Conservation (phyloP, 257 asterid species). For the Fraxinus americana region DNA sequence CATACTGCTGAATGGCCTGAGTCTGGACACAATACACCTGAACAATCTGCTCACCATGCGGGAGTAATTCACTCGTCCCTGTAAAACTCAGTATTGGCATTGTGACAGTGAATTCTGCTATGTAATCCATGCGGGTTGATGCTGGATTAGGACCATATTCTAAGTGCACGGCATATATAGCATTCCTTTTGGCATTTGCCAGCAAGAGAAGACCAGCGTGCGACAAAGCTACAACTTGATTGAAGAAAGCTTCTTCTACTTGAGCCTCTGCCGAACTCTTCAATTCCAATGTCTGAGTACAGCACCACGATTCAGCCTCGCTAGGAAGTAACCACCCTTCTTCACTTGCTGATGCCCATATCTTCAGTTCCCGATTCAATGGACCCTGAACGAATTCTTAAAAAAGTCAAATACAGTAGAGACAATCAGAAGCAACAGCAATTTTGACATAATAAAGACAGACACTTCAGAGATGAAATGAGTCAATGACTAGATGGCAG, state of each 20-base stretch:
- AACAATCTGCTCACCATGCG: conserved; percentile 85
- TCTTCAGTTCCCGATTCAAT: conserved; percentile 63
- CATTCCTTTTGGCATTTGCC: conserved; percentile 96
- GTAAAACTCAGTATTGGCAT: conserved; percentile 99
- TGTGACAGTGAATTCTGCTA: conserved; percentile 90
- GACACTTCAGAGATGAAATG: background rate
- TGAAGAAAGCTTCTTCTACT: conserved; percentile 81
- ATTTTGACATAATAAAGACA: background rate
- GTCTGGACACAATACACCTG: conserved; percentile 98
- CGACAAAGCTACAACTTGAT: conserved; percentile 89
- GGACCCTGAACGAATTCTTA: conserved; percentile 64
- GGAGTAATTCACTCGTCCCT: conserved; percentile 77
- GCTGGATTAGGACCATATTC: conserved; percentile 87
- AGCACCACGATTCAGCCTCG: conserved; percentile 88
- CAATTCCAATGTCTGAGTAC: conserved; percentile 79
- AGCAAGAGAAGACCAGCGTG: conserved; percentile 79
- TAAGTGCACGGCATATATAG: conserved; percentile 91
- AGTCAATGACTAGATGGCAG: background rate
- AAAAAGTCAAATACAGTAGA: conserved; percentile 11
- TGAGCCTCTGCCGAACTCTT: conserved; percentile 67
- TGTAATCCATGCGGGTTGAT: conserved; percentile 81
- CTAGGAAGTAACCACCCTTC: conserved; percentile 99
- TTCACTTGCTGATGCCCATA: conserved; percentile 92
- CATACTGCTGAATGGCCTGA: conserved; percentile 97
- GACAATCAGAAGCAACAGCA: conserved; percentile 15